Evolutionary conservation across 495 filamentous ascomycete species (phyloP), one percentile per base, ranked within the genome.

Genomic region (Penicillium steckii): DNA sequence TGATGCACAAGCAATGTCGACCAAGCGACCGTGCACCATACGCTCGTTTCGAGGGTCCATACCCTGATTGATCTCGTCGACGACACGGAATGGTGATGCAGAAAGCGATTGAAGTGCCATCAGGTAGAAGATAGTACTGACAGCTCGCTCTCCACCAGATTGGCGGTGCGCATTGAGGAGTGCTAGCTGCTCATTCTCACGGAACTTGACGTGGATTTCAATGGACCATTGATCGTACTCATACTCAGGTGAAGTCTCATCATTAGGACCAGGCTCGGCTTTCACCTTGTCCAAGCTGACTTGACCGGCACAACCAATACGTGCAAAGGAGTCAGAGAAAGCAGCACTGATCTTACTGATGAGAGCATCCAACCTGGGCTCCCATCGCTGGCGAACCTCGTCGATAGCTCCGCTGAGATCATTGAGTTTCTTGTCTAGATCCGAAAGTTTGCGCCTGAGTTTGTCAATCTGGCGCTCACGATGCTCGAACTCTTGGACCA

Each of bases 21-120:
- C 91, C 85, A 99, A 90, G 46, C 95, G 86, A 61, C 90, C 89
- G 70, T 99, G 94, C 10, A 97, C 95, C 80, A 97, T 91, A 37
- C 94, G 85, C 73, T 98, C 94, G 70, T 98, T 98, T 38, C 95
- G 84, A 19, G 95, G 93, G 70, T 98, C 94, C 94, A 98, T 98
- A 53, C 94, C 94, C 74, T 98, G 94, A 61, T 98, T 98, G 74
- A 98, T 98, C 71, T 98, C 94, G 72, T 98, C 94, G 48, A 99
- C 94, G 33, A 97, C 94, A 47, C 94, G 91, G 85, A 99, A 99
- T n/a, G 94, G 94, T 2, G 90, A 88, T 56, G 90, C 89, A 3
- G 94, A 92, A 57, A 97, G 85, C 15, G 89, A 88, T 68, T 99
- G 94, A 8, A 99, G 81, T 1, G 95, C 89, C 93, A 99, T 97